Base-by-base conservation (phyloP, 2,329 filamentous ascomycete species). In the Neonectria sp. region DNA sequence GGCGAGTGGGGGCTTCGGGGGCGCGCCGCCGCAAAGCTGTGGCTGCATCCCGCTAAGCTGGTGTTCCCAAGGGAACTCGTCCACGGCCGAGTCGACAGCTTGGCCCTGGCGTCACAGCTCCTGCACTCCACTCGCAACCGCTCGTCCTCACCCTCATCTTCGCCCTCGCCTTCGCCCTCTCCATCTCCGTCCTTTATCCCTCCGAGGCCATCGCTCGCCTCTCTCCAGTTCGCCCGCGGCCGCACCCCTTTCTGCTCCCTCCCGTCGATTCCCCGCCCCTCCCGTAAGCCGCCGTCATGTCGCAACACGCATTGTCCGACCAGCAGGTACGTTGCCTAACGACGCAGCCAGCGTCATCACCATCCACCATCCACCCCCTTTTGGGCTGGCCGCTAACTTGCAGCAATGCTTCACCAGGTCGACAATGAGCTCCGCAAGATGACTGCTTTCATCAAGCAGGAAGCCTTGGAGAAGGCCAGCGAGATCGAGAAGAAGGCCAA, bases 381-480 rank as follows among this genome's bases (percentile, higher is more conserved):
- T 15, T 49, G 49, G 31, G 48, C 48, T 60, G 31, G 43, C 59
- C 60, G 68, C 71, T 74, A 68, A 74, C 68, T 35, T 55, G 43
- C 62, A 55, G 60, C 53, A 61, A 40, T 60, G 27, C 51, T 29
- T 33, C 25, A 51, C 31, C 82, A 98, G 95, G 96, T 99, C 89
- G 92, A 93, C 85, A 92, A 94, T 85, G 96, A 99, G 91, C 93
- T 99, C 85, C 95, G 94, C 89, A 99, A 99, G 90, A 99, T 99
- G 96, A 98, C 96, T 68, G 95, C 95, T 81, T 99, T 99, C 90
- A 99, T 99, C 91, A 94, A 95, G 83, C 96, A 98, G 86, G 96
- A 99, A 86, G 96, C 96, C 67, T 90, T 93, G 79, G 96, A 99
- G 82, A 99, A 99, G 85, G 95, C 95, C 77, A 93, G 93, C 81